Evolutionary conservation across 2,329 filamentous ascomycete species (phyloP), one percentile per base, ranked within the genome.

Genomic region (Lizonia empirigonia): DNA sequence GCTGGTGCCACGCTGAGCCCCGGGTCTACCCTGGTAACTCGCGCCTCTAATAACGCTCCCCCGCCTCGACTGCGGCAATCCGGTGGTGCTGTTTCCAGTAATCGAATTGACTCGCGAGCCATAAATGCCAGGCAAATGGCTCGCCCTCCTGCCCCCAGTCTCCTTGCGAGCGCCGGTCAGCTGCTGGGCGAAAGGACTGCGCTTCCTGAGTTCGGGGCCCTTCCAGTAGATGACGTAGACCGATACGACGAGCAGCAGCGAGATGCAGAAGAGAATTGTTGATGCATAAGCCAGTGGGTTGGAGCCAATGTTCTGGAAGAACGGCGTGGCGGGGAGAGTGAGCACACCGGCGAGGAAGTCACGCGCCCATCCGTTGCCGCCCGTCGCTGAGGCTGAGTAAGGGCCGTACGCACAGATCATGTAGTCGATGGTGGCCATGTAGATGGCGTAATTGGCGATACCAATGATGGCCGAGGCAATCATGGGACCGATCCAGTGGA

Each of bases 381-480:
- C 88, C 0, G 89, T 91, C 0, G 89, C 88, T 0, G 87, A 90
- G 1, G 88, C 88, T 2, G 86, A 85, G 69, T 90, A 91, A 0
- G 85, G 85, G 0, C 88, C 88, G 62, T 90, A 88, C 0, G 87
- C 85, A 50, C 85, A 86, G 27, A 90, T 83, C 85, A 90, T 90
- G 75, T 91, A 91, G 71, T 91, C 87, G 58, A 90, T 88, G 0
- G 87, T 90, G 0, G 87, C 86, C 86, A 90, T 89, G 74, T 90
- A 90, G 52, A 90, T 89, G 34, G 81, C 76, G 51, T 88, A 89
- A 42, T 70, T 91, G 46, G 88, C 88, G 46, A 91, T 85, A 26
- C 88, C 88, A 41, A 91, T 85, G 37, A 90, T 77, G 13, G 80
- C 80, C 2, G 80, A 79, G 55, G 86, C 89, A 44, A 90, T 74